Evolutionary conservation across 306 rosid genomes (phyloP).

Genomic region (Cucumis cinereus): DNA sequence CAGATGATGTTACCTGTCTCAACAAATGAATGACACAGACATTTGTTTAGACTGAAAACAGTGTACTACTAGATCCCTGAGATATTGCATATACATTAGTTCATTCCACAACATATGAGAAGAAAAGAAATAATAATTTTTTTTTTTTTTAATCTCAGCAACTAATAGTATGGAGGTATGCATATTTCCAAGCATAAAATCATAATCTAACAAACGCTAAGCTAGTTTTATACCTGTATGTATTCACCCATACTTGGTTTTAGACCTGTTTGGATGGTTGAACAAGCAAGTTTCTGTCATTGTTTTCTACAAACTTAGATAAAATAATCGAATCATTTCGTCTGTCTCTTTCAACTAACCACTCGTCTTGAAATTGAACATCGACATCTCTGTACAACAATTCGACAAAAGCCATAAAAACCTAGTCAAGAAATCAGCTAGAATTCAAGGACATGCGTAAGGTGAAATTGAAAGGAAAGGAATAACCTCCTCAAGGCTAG

Average conservation of each 20-base stretch:
- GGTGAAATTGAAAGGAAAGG: conserved; percentile 1
- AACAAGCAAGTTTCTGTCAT: conserved; percentile 32
- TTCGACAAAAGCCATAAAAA: conserved; percentile 12
- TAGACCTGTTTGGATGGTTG: conserved; percentile 11
- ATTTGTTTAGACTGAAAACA: not conserved
- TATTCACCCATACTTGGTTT: conserved; percentile 14
- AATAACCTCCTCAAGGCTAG: conserved; percentile 64
- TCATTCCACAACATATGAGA: not conserved
- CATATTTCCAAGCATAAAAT: not conserved
- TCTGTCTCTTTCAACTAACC: conserved; percentile 66
- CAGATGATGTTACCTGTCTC: not conserved
- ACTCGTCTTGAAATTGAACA: conserved; percentile 54
- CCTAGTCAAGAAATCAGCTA: not conserved
- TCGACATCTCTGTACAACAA: conserved; percentile 49
- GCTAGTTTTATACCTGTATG: conserved; percentile 17
- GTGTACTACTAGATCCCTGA: not conserved
- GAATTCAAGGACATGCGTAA: not conserved
- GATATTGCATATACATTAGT: not conserved
- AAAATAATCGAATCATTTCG: conserved; percentile 32
- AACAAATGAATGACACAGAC: not conserved
- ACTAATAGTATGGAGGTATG: not conserved
- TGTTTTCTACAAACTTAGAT: conserved; percentile 39
- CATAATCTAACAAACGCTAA: not conserved
- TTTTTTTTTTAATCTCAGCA: not conserved
- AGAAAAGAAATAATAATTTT: not conserved